Conservation (phyloP, 2,329 filamentous ascomycete species). For the Colletotrichum orchidophilum region DNA sequence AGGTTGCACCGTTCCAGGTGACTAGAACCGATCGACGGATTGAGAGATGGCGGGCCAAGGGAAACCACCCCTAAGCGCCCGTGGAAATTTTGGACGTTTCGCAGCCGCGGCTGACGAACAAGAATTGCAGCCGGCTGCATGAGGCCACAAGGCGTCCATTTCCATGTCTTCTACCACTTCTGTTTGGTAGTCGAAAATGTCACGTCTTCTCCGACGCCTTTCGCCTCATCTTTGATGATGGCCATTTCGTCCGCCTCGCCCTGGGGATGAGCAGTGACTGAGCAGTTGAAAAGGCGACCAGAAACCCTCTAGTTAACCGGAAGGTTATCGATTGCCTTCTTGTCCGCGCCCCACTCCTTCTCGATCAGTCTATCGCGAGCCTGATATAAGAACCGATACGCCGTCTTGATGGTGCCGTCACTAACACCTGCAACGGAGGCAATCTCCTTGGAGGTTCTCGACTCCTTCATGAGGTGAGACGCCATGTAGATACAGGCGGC, state of each 20-base stretch:
- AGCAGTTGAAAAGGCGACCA: neutral
- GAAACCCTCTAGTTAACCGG: constrained; percentile 51
- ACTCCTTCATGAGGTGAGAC: constrained; percentile 83
- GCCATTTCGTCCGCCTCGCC: neutral
- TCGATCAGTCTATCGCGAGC: constrained; percentile 80
- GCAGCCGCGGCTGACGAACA: neutral
- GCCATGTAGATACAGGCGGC: constrained; percentile 98
- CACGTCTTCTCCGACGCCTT: neutral
- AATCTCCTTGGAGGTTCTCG: constrained; percentile 86
- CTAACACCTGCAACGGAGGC: constrained; percentile 86
- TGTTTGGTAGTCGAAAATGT: neutral
- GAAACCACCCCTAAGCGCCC: constrained; percentile 21
- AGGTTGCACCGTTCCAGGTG: constrained; percentile 17
- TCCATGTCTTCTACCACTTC: neutral
- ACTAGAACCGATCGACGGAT: constrained; percentile 5
- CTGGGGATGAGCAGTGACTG: neutral
- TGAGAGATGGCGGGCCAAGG: constrained; percentile 5
- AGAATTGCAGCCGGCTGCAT: constrained; percentile 3
- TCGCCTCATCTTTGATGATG: neutral
- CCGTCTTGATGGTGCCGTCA: constrained; percentile 95
- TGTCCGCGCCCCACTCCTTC: constrained; percentile 77
- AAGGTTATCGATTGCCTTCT: constrained; percentile 76
- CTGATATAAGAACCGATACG: constrained; percentile 87
- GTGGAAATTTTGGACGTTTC: neutral
- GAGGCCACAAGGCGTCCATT: neutral